Base-by-base conservation (phyloP, 2,329 filamentous ascomycete species). In the Fusarium sp. region DNA sequence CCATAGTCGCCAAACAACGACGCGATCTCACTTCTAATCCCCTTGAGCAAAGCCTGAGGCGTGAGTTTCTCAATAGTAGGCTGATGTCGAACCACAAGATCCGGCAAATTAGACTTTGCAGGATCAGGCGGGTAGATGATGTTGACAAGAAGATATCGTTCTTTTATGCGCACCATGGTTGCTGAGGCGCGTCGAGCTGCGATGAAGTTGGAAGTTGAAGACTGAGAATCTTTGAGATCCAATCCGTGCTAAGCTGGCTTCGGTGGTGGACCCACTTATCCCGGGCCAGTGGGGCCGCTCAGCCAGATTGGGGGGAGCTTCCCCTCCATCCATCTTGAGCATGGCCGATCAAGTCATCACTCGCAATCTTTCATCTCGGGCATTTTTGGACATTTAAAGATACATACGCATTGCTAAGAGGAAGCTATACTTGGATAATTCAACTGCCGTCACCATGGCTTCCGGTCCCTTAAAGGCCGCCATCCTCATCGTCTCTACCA, bases 91-190 rank as follows among this genome's bases (percentile, higher is more conserved):
- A 92, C 87, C 32, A 98, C 85, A 67, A 93, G 87, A 85, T 90
- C 82, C 80, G 93, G 82, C 79, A 88, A 77, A 76, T 84, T 82
- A 37, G 80, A 59, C 67, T 82, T 79, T 11, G 79, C 73, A 11
- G 86, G 73, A 14, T 90, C 85, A 8, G 91, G 88, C 0, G 95
- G 95, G 79, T 98, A 98, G 56, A 98, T 88, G 75, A 98, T 95
- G 81, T 97, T 94, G 72, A 98, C 91, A n/a, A 98, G 91, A 20
- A 99, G 90, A 83, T 99, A 99, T 79, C 97, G 92, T 83, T 98
- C 93, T 84, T 99, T 99, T 77, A 98, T 91, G 81, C 97, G 94
- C 70, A 99, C 97, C 97, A 99, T 98, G 58, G 39, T 73, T 34
- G 56, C 11, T 18, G 41, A 54, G 60, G 35, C n/a, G 48, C 13